Evolutionary conservation across 1,139 yeast genomes (phyloP), one percentile per base, ranked within the genome.

Genomic region (Yamadazyma sp.): DNA sequence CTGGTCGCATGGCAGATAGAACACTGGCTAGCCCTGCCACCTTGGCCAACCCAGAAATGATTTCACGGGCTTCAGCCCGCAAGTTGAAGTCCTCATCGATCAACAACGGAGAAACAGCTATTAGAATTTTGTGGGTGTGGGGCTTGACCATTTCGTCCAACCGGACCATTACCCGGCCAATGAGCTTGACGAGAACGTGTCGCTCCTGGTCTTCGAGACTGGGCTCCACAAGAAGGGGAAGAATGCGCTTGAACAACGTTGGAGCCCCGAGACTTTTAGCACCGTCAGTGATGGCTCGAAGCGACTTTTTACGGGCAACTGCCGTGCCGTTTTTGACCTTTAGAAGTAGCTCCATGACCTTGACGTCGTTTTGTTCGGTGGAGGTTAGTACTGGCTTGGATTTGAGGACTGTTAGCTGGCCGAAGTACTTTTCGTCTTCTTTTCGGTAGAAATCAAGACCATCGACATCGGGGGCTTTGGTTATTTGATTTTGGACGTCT

Each of bases 1-100:
- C 95, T 0, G 95, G 89, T 40, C 95, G 72, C 58, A 90, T 67
- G 0, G 83, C 78, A 2, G 88, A 71, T 23, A 92, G 78, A 78
- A 89, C 83, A 33, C 80, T 81, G 0, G 88, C 78, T 29, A 90
- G 61, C 0, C 98, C 98, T 1, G 87, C 92, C 2, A 95, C 87
- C 51, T 82, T 82, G 6, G 95, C 67, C 23, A 90, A 63, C 47
- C 77, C 82, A 0, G 92, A 73, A 10, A 90, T 76, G 21, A 89
- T 78, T 45, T 88, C 96, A 37, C 87, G 69, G 1, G 96, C 94
- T 53, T 87, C 95, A 2, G 77, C 62, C 44, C 96, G 68, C 1
- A 90, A 74, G 17, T 80, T 74, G 39, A 74, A 69, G 54, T 88
- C 95, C 46, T 86, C 92, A 53, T 89, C 97, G 9, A 86, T 76